A percentile compares a stretch with the other conserved stretches of the same genome.
Evolutionary conservation across 2,329 filamentous ascomycete species (phyloP).

Genomic region (Cercospora zeae-maydis): DNA sequence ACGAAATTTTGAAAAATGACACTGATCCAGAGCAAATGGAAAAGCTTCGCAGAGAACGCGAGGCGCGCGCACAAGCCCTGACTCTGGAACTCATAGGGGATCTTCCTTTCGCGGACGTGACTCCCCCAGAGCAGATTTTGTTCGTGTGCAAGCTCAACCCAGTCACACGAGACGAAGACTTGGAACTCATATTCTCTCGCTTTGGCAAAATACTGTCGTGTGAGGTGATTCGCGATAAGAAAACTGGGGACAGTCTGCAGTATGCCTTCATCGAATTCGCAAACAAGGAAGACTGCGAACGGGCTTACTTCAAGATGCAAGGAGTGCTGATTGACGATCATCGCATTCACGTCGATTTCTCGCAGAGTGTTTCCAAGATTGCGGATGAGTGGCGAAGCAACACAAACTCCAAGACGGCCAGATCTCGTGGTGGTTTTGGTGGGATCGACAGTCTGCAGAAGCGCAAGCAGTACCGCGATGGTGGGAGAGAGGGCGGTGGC

Average conservation of each 20-base stretch:
- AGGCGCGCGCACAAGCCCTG: conserved; percentile 88
- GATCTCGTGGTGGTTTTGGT: conserved; percentile 74
- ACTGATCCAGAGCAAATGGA: conserved; percentile 78
- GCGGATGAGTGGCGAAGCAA: conserved; percentile 85
- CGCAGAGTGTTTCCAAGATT: conserved; percentile 83
- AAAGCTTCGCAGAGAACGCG: conserved; percentile 75
- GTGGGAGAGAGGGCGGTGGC: conserved; percentile 36
- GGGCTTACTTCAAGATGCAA: conserved; percentile 98
- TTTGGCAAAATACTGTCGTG: conserved; percentile 95
- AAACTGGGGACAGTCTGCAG: conserved; percentile 90
- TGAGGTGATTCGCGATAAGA: conserved; percentile 90
- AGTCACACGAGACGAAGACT: conserved; percentile 88
- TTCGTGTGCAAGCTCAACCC: conserved; percentile 99
- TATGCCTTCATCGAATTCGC: conserved; percentile 98
- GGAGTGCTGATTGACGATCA: conserved; percentile 94
- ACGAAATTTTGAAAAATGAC: conserved; percentile 74
- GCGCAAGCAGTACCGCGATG: conserved; percentile 74
- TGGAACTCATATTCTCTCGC: conserved; percentile 93
- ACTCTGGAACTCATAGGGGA: conserved; percentile 98
- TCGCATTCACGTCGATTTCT: conserved; percentile 97
- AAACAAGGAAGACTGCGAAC: conserved; percentile 86
- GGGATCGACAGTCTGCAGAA: conserved; percentile 85
- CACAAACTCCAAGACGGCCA: conserved; percentile 74
- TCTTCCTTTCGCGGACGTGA: conserved; percentile 93
- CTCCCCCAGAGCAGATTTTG: conserved; percentile 92